Evolutionary conservation across 305 asterid genomes (phyloP).

Genomic region (Solanum hybrid): DNA sequence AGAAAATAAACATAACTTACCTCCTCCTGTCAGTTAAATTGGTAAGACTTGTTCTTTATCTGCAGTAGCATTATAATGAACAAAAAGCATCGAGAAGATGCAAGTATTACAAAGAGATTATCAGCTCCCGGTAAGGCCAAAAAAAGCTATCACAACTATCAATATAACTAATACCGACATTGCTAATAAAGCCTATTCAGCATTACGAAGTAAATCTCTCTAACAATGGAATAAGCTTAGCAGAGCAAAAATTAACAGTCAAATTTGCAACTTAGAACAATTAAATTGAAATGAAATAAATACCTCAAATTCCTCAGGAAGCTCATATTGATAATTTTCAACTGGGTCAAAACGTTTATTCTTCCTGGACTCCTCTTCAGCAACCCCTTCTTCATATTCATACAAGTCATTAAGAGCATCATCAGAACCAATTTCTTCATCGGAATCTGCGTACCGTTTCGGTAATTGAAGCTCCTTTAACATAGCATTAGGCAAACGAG

Average conservation of each 20-base stretch:
- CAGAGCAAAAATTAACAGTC: not conserved
- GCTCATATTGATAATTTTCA: constrained; percentile 42
- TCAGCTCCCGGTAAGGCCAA: not conserved
- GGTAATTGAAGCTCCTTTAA: constrained; percentile 38
- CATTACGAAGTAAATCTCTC: not conserved
- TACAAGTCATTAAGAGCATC: constrained; percentile 34
- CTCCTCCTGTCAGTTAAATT: not conserved
- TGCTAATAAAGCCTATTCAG: not conserved
- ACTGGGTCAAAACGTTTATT: constrained; percentile 71
- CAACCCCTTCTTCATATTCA: constrained; percentile 67
- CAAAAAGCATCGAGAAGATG: not conserved
- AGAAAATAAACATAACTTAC: not conserved
- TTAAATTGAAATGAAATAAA: not conserved
- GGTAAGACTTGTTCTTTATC: not conserved
- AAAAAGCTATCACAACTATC: not conserved
- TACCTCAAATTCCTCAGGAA: constrained; percentile 75
- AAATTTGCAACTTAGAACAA: not conserved
- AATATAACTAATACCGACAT: not conserved
- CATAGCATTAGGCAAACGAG: constrained; percentile 65
- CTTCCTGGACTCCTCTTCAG: constrained; percentile 73
- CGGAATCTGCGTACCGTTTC: constrained; percentile 12
- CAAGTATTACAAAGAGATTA: not conserved
- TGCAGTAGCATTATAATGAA: not conserved
- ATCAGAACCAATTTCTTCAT: constrained; percentile 27
- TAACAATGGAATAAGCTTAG: not conserved